Evolutionary conservation across 1,139 yeast genomes (phyloP).

Genomic region (Entelexis sorbosivorans): DNA sequence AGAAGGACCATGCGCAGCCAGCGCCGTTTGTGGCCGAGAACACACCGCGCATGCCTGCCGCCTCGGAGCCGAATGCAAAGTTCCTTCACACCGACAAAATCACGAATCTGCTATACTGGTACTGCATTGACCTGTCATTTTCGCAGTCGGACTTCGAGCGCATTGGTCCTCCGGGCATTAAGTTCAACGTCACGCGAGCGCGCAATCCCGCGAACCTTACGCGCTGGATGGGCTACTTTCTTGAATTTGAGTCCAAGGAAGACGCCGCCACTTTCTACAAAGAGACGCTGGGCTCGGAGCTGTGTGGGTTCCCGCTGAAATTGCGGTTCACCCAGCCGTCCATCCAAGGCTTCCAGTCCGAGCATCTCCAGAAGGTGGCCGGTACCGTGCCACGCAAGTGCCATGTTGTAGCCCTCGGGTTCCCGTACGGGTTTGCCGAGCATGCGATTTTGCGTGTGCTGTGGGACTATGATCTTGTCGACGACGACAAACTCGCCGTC

Average conservation of each 20-base stretch:
- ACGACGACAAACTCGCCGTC: constrained; percentile 29
- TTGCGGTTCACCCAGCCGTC: constrained; percentile 36
- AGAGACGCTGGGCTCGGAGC: constrained; percentile 40
- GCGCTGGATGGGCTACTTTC: constrained; percentile 42
- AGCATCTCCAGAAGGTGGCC: constrained; percentile 27
- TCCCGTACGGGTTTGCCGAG: constrained; percentile 31
- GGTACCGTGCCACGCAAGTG: constrained; percentile 24
- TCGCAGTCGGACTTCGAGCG: constrained; percentile 29
- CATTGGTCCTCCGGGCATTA: constrained; percentile 26
- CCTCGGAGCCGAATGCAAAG: constrained; percentile 10
- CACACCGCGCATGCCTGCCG: neutral
- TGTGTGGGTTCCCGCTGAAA: constrained; percentile 43
- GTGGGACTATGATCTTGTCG: constrained; percentile 37
- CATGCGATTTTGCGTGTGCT: constrained; percentile 30
- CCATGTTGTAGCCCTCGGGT: constrained; percentile 34
- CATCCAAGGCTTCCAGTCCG: constrained; percentile 26
- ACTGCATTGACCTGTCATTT: constrained; percentile 28
- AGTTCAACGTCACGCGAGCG: constrained; percentile 35
- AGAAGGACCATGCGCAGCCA: neutral
- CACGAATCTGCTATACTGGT: constrained; percentile 30
- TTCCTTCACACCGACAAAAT: constrained; percentile 20
- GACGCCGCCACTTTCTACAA: constrained; percentile 43
- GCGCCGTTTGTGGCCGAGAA: constrained; percentile 1
- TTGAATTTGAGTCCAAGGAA: constrained; percentile 39
- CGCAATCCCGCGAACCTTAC: constrained; percentile 39